These are phyloP conservation scores for Solidago caesia DNA, from an alignment of 129 eudicot genomes.

Conservation along the genomic window DNA sequence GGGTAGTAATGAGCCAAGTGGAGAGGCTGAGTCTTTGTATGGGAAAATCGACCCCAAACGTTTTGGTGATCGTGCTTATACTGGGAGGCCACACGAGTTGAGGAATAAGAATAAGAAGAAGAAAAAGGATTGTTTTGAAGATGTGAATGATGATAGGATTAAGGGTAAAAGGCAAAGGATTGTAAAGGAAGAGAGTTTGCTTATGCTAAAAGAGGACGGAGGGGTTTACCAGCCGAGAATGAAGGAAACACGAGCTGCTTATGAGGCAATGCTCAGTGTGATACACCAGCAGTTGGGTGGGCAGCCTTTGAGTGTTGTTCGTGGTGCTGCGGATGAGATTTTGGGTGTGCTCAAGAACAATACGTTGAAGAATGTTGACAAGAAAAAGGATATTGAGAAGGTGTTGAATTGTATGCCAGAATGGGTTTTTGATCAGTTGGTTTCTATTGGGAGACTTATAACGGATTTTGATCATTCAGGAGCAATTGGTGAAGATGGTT, in stretches of 20 bases:
- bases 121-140: slow-evolving; percentile 36
- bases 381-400: slow-evolving; percentile 91
- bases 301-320: slow-evolving; percentile 71
- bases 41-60: background rate
- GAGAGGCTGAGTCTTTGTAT: background rate
- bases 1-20: background rate
- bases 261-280: slow-evolving; percentile 77
- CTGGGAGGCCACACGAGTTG: slow-evolving; percentile 63
- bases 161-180: slow-evolving; percentile 60
- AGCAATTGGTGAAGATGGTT: slow-evolving; percentile 48
- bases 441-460: slow-evolving; percentile 55
- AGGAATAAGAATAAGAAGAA: slow-evolving; percentile 75
- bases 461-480: slow-evolving; percentile 72
- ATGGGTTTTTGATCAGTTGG: slow-evolving; percentile 57
- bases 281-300: slow-evolving; percentile 85
- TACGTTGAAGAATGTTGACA: slow-evolving; percentile 65
- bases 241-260: slow-evolving; percentile 79
- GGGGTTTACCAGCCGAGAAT: slow-evolving; percentile 89
- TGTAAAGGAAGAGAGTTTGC: slow-evolving; percentile 81
- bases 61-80: slow-evolving; percentile 73
- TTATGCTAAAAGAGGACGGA: slow-evolving; percentile 65
- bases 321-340: slow-evolving; percentile 96
- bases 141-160: background rate
- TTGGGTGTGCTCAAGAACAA: slow-evolving; percentile 80
- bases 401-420: slow-evolving; percentile 64